A percentile compares a stretch with the other conserved stretches of the same genome.
phyloP scores from a whole-genome alignment of 176 grass and related monocot genomes.

The Musa troglodytarum region DNA sequence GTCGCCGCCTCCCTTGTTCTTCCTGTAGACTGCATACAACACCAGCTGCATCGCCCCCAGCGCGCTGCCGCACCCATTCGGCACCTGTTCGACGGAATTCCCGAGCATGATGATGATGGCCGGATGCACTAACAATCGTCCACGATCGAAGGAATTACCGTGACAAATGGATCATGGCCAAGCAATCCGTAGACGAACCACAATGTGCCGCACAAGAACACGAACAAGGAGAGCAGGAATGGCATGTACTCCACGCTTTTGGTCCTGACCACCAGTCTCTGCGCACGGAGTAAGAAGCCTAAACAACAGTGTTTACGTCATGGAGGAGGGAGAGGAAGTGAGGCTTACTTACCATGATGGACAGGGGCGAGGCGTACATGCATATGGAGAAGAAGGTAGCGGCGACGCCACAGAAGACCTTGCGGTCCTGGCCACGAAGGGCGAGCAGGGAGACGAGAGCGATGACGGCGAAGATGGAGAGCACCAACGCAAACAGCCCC shows the following conservation, averaged over 20 bases:
- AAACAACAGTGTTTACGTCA: background rate
- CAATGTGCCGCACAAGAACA: conserved; percentile 81
- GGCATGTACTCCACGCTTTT: conserved; percentile 99
- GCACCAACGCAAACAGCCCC: conserved; percentile 43
- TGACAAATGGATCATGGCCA: conserved; percentile 67
- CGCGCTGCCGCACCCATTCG: conserved; percentile 76
- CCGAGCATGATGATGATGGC: no score
- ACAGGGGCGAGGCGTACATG: conserved; percentile 97
- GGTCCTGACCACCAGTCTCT: conserved; percentile 92
- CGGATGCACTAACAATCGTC: no score
- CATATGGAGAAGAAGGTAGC: conserved; percentile 86
- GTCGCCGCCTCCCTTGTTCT: conserved; percentile 42
- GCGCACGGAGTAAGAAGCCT: background rate
- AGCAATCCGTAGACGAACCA: conserved; percentile 97
- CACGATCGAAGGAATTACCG: conserved; percentile 25
- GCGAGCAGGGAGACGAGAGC: conserved; percentile 63
- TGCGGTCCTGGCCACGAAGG: conserved; percentile 53
- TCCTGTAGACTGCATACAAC: conserved; percentile 72
- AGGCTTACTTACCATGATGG: conserved; percentile 55
- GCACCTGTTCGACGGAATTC: conserved; percentile 36
- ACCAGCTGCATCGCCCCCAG: conserved; percentile 69
- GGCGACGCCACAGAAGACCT: conserved; percentile 79
- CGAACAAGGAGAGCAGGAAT: conserved; percentile 81
- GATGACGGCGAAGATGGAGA: conserved; percentile 46
- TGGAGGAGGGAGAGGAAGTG: background rate